These are phyloP conservation scores for Cicer yamashitae DNA, from an alignment of 306 rosid genomes.

Conservation along the genomic window DNA sequence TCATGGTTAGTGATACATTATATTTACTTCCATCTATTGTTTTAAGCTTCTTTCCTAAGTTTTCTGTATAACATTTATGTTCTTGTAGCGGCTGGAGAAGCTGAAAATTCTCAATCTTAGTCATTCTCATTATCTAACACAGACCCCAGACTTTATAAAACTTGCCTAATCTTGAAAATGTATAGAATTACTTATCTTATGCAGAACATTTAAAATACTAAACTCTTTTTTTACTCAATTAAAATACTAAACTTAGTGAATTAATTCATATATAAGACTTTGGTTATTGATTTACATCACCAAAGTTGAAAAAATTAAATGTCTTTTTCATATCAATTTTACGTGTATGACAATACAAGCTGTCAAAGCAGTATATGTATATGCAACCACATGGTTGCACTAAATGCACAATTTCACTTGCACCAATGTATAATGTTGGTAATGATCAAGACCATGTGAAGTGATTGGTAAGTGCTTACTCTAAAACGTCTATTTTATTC, in stretches of 20 bases:
- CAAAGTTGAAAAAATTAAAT: neutral
- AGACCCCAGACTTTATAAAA: neutral
- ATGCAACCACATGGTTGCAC: conserved; percentile 47
- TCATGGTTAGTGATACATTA: neutral
- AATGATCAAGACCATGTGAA: too few species aligned
- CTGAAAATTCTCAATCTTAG: conserved; percentile 3
- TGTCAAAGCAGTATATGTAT: conserved; percentile 30
- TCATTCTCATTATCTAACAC: conserved; percentile 1
- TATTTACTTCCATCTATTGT: neutral
- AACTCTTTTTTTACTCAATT: too few species aligned
- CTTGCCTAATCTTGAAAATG: conserved; percentile 29
- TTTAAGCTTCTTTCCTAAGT: neutral
- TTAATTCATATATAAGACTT: too few species aligned
- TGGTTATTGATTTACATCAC: too few species aligned
- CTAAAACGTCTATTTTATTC: too few species aligned
- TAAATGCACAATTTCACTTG: conserved; percentile 26
- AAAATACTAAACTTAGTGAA: too few species aligned
- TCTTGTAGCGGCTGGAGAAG: neutral
- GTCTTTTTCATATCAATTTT: conserved; percentile 6
- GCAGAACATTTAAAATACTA: too few species aligned
- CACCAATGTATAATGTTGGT: too few species aligned
- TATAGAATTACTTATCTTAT: too few species aligned
- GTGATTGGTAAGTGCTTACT: too few species aligned
- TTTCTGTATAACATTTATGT: neutral
- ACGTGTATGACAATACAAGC: conserved; percentile 37